Conservation (phyloP, 1,284 basidiomycete genomes). For the Moesziomyces aphidis region DNA sequence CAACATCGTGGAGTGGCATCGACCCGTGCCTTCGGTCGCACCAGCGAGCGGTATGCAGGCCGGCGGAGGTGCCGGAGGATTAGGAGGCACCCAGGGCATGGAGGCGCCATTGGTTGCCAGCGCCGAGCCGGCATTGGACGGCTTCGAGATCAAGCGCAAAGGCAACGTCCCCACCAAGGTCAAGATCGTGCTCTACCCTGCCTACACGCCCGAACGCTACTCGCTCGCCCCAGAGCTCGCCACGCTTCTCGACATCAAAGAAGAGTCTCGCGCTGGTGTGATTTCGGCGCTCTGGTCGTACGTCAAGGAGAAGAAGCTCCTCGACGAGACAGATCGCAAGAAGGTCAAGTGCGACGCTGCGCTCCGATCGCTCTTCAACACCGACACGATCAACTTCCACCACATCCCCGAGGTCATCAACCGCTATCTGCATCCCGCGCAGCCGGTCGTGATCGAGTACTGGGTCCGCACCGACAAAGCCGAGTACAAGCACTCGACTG, state of each 20-base stretch:
- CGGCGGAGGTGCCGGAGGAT: constrained; percentile 58
- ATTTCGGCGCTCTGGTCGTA: constrained; percentile 91
- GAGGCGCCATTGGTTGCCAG: constrained; percentile 59
- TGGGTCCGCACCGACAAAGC: constrained; percentile 68
- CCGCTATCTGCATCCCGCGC: constrained; percentile 80
- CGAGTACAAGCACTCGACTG: constrained; percentile 70
- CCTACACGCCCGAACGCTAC: constrained; percentile 87
- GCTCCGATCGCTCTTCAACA: constrained; percentile 58
- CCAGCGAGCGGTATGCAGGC: constrained; percentile 50
- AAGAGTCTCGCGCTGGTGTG: constrained; percentile 85
- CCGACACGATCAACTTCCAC: constrained; percentile 79
- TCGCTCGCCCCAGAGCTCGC: constrained; percentile 83
- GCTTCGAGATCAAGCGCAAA: constrained; percentile 86
- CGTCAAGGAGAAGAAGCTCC: constrained; percentile 85
- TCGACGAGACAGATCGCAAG: constrained; percentile 88
- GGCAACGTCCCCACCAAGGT: constrained; percentile 83
- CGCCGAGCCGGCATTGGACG: constrained; percentile 73
- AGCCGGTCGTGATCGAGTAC: constrained; percentile 88
- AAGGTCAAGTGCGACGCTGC: constrained; percentile 78
- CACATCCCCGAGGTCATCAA: constrained; percentile 88
- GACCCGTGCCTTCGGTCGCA: constrained; percentile 64
- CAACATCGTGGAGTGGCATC: constrained; percentile 70
- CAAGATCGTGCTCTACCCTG: constrained; percentile 82
- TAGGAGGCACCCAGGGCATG: constrained; percentile 54
- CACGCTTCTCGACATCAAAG: constrained; percentile 80